phyloP scores from a whole-genome alignment of 768 basidiomycete genomes.

The Agrocybe praecox region DNA sequence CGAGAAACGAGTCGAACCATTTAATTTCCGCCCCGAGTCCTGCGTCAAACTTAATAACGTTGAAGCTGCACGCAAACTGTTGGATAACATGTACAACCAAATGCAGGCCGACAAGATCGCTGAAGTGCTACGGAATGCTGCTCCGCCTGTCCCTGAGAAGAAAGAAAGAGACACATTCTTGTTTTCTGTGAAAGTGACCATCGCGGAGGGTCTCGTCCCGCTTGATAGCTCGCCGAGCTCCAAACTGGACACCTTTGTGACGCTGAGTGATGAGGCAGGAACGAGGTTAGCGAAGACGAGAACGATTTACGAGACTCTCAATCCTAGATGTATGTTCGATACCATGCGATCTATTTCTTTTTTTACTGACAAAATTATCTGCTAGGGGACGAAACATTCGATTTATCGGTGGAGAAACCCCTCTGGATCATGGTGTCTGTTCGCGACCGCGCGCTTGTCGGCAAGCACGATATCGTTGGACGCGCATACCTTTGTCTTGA shows the following conservation, averaged over 20 bases:
- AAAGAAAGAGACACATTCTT: constrained; percentile 69
- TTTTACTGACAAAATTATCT: background rate
- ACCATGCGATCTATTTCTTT: background rate
- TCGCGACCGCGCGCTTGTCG: constrained; percentile 85
- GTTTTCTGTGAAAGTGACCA: constrained; percentile 92
- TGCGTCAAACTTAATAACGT: constrained; percentile 99
- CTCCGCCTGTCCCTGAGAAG: constrained; percentile 76
- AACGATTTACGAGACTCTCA: constrained; percentile 89
- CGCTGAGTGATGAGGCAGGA: constrained; percentile 91
- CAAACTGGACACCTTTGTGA: constrained; percentile 91
- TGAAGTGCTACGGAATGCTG: constrained; percentile 55
- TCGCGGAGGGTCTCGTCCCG: constrained; percentile 87
- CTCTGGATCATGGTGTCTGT: constrained; percentile 98
- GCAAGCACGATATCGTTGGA: constrained; percentile 92
- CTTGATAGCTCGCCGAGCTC: constrained; percentile 76
- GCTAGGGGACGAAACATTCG: constrained; percentile 96
- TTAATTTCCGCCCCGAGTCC: constrained; percentile 91
- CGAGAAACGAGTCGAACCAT: constrained; percentile 93
- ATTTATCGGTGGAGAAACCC: constrained; percentile 90
- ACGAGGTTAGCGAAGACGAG: constrained; percentile 91
- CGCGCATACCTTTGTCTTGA: constrained; percentile 92
- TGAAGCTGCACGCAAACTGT: constrained; percentile 84
- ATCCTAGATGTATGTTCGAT: constrained; percentile 79
- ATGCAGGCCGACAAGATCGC: constrained; percentile 89
- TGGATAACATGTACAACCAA: constrained; percentile 94